These are phyloP conservation scores for Penicillium roqueforti DNA, from an alignment of 495 filamentous ascomycete genomes.

Conservation along the genomic window DNA sequence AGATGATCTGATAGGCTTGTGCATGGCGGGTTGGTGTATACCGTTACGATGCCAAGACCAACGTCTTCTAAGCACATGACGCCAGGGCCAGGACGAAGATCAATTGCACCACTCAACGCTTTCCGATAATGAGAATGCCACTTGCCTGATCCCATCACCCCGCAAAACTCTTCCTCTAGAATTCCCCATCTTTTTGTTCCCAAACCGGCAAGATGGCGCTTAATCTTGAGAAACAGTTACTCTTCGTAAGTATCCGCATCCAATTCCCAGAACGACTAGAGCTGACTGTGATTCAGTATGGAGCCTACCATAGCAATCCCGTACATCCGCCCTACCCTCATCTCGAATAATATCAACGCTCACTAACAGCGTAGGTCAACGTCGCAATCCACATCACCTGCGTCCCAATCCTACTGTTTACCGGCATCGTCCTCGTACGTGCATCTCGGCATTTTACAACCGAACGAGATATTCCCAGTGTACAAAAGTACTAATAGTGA, in stretches of 20 bases:
- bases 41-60: constrained; percentile 1
- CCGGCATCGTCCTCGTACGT: constrained; percentile 72
- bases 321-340: constrained; percentile 38
- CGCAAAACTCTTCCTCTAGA: constrained; percentile 1
- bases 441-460: neutral
- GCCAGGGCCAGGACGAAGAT: constrained; percentile 4
- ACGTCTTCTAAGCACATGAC: constrained; percentile 17
- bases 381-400: constrained; percentile 85
- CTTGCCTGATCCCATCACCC: constrained; percentile 7
- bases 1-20: neutral
- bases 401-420: constrained; percentile 80
- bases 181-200: neutral
- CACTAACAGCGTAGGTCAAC: constrained; percentile 55
- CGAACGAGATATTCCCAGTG: neutral
- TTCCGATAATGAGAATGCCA: constrained; percentile 1
- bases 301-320: constrained; percentile 84
- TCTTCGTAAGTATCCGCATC: constrained; percentile 56
- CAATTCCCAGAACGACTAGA: constrained; percentile 5
- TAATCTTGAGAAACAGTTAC: constrained; percentile 73
- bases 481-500: constrained; percentile 14
- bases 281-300: constrained; percentile 63
- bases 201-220: constrained; percentile 55
- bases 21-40: neutral
- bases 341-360: neutral
- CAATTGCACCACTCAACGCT: constrained; percentile 4